phyloP scores from a whole-genome alignment of 2,329 filamentous ascomycete species.

The Aspergillus viridinutans region DNA sequence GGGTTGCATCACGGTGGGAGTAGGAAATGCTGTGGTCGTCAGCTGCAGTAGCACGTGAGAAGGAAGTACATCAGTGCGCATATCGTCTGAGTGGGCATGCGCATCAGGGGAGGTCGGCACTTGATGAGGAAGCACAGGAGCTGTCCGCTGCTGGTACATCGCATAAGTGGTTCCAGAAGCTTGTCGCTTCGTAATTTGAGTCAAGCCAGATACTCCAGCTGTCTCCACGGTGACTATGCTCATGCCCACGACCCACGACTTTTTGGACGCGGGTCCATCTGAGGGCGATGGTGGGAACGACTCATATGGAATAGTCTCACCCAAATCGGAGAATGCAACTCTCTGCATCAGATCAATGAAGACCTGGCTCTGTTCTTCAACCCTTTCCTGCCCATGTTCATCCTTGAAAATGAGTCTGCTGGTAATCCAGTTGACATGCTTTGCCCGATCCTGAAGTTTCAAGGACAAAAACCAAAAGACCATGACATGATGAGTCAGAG shows the following conservation, averaged over 20 bases:
- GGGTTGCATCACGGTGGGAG: constrained; percentile 56
- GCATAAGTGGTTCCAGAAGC: constrained; percentile 49
- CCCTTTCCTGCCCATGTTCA: constrained; percentile 64
- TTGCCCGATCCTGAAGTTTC: constrained; percentile 76
- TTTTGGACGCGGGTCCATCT: constrained; percentile 41
- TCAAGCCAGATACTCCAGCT: constrained; percentile 43
- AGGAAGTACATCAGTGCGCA: constrained; percentile 41
- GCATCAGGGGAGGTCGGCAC: constrained; percentile 37
- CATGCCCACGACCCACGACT: constrained; percentile 50
- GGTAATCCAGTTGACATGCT: constrained; percentile 84
- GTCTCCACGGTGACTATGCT: constrained; percentile 51
- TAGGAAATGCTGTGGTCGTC: constrained; percentile 41
- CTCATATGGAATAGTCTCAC: constrained; percentile 55
- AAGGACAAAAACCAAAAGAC: constrained; percentile 95
- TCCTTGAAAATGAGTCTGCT: constrained; percentile 77
- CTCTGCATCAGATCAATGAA: constrained; percentile 94
- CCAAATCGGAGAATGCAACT: constrained; percentile 77
- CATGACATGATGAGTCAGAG: constrained; percentile 90
- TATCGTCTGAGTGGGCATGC: constrained; percentile 36
- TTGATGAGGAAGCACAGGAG: constrained; percentile 44
- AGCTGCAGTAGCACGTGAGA: constrained; percentile 45
- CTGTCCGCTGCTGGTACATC: constrained; percentile 45
- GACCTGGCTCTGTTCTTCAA: constrained; percentile 90
- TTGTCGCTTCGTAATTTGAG: constrained; percentile 49
- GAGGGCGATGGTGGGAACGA: constrained; percentile 38